Conservation (phyloP, 805 yeast species). For the Candida caryicola region DNA sequence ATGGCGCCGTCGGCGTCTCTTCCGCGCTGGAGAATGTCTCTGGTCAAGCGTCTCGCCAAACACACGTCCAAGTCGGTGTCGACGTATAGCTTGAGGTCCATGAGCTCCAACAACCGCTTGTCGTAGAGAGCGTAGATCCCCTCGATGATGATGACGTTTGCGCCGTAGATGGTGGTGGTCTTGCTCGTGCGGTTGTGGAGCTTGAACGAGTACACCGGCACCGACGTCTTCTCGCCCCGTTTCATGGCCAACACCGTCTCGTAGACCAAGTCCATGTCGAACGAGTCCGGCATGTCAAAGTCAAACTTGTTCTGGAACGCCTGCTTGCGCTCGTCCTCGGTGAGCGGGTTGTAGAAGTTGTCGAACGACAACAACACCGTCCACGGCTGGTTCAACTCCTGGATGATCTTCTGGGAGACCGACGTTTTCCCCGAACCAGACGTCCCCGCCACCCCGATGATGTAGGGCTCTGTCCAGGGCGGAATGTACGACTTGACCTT, state of each 20-base stretch:
- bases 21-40: slow-evolving; percentile 86
- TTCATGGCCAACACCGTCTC: slow-evolving; percentile 64
- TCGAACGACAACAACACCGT: slow-evolving; percentile 86
- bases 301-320: slow-evolving; percentile 78
- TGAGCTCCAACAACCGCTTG: slow-evolving; percentile 61
- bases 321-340: slow-evolving; percentile 50
- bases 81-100: slow-evolving; percentile 86
- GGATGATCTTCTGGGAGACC: slow-evolving; percentile 78
- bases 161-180: slow-evolving; percentile 81
- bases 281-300: slow-evolving; percentile 82
- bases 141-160: slow-evolving; percentile 88
- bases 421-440: slow-evolving; percentile 89
- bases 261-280: slow-evolving; percentile 72
- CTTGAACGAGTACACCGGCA: slow-evolving; percentile 57
- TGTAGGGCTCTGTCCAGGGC: slow-evolving; percentile 44
- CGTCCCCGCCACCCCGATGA: slow-evolving; percentile 49
- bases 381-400: slow-evolving; percentile 85
- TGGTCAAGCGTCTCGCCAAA: slow-evolving; percentile 77
- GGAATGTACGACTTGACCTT: slow-evolving; percentile 29
- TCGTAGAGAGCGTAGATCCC: slow-evolving; percentile 85
- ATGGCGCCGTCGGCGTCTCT: slow-evolving; percentile 80
- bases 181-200: slow-evolving; percentile 67
- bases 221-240: slow-evolving; percentile 52
- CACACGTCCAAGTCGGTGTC: slow-evolving; percentile 94
- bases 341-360: slow-evolving; percentile 81